Conservation (phyloP, 2,329 filamentous ascomycete genomes). For the Claviceps sp. region DNA sequence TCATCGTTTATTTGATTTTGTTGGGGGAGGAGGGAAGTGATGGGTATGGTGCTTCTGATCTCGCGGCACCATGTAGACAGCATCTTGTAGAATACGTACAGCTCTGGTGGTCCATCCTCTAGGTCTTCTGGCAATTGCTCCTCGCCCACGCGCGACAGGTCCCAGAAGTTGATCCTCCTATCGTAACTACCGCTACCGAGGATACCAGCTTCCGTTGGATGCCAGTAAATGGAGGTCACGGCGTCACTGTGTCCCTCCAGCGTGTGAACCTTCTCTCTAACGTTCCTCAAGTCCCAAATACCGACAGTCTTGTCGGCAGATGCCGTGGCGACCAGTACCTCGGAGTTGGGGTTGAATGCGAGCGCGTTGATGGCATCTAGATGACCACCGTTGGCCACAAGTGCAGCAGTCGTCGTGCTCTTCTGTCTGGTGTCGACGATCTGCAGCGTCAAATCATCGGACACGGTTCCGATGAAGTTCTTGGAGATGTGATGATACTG, state of each 20-base stretch:
- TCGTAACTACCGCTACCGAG: conserved; percentile 89
- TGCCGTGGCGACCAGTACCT: conserved; percentile 80
- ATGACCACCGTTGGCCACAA: conserved; percentile 62
- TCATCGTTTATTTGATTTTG: background rate
- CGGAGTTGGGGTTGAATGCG: conserved; percentile 84
- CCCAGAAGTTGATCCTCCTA: conserved; percentile 91
- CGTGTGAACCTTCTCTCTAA: conserved; percentile 80
- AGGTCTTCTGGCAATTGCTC: conserved; percentile 92
- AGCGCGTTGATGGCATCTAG: conserved; percentile 91
- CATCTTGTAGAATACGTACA: conserved; percentile 45
- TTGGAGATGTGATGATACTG: conserved; percentile 84
- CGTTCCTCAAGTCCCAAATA: conserved; percentile 87
- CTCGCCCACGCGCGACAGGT: conserved; percentile 79
- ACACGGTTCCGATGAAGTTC: conserved; percentile 81
- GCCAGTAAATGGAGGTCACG: conserved; percentile 88
- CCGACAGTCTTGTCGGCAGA: conserved; percentile 93
- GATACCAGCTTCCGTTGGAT: conserved; percentile 79
- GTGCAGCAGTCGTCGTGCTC: conserved; percentile 52
- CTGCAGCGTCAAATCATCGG: conserved; percentile 86
- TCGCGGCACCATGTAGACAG: too few relatives aligned
- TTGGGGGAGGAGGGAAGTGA: too few relatives aligned
- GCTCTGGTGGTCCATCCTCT: conserved; percentile 86
- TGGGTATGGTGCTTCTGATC: too few relatives aligned
- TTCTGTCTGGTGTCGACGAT: conserved; percentile 72
- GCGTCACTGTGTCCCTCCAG: conserved; percentile 79